These are phyloP conservation scores for Rhynchospora pubera DNA, from an alignment of 176 grass and related monocot genomes.

Conservation along the genomic window DNA sequence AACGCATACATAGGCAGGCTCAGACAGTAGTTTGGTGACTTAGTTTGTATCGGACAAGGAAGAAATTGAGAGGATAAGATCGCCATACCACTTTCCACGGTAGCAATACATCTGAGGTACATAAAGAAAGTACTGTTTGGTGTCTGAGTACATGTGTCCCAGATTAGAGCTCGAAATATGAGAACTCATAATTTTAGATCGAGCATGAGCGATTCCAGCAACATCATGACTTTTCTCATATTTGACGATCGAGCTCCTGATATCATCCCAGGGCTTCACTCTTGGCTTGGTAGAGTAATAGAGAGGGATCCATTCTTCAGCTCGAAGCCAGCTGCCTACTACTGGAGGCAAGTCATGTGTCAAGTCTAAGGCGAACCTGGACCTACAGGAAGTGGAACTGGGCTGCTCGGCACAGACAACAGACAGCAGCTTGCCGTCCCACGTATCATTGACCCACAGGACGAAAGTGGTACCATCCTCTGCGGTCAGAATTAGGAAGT, in stretches of 20 bases:
- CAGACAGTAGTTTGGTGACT: neutral
- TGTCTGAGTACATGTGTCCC: neutral
- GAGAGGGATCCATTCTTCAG: neutral
- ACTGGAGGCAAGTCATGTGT: neutral
- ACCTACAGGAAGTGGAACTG: neutral
- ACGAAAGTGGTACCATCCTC: neutral
- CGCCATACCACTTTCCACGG: neutral
- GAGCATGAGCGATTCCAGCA: neutral
- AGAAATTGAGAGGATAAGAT: neutral
- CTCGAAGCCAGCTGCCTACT: neutral
- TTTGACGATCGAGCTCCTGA: neutral
- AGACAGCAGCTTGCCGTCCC: neutral
- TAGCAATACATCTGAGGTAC: neutral
- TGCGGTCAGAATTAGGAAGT: neutral
- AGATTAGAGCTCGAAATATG: neutral
- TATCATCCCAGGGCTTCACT: neutral
- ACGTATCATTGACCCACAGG: neutral
- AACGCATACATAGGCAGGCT: neutral
- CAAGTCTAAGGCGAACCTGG: neutral
- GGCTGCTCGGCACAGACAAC: neutral
- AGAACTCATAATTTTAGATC: neutral
- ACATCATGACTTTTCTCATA: neutral
- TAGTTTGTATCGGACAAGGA: neutral
- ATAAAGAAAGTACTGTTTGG: neutral
- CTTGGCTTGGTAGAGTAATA: neutral